Evolutionary conservation across 208 protist genomes (phyloP).

Genomic region (Trypanosoma grayi): DNA sequence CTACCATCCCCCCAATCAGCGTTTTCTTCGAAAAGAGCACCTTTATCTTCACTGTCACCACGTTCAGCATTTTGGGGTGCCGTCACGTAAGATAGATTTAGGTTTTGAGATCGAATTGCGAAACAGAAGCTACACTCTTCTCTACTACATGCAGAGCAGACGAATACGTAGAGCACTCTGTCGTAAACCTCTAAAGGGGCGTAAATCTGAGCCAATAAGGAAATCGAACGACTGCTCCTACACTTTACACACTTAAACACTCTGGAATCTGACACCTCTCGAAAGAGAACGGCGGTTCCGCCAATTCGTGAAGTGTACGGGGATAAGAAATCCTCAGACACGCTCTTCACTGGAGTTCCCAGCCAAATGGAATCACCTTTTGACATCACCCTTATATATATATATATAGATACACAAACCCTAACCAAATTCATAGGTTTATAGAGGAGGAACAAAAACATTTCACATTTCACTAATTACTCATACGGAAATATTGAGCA

Average conservation of each 20-base stretch:
- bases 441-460: too few species aligned
- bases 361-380: constrained; percentile 46
- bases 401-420: background rate
- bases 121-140: constrained; percentile 57
- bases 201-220: constrained; percentile 75
- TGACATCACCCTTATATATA: constrained; percentile 4
- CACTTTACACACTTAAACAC: constrained; percentile 82
- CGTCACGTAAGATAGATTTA: constrained; percentile 51
- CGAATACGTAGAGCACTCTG: constrained; percentile 80
- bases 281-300: constrained; percentile 59
- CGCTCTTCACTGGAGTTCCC: constrained; percentile 32
- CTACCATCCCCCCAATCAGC: constrained; percentile 39
- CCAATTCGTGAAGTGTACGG: constrained; percentile 71
- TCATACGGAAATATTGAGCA: background rate
- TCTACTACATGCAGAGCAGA: constrained; percentile 49
- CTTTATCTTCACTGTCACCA: constrained; percentile 10
- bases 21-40: constrained; percentile 49
- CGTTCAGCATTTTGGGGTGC: background rate
- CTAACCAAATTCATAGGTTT: too few species aligned
- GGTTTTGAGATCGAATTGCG: constrained; percentile 77
- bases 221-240: constrained; percentile 41
- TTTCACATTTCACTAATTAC: background rate
- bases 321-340: constrained; percentile 40
- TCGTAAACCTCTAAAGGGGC: constrained; percentile 77
- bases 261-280: constrained; percentile 18